Percentiles rank a stretch among this genome's conserved stretches.
phyloP scores from a whole-genome alignment of 2,329 filamentous ascomycete genomes.

The Fusarium tjaetaba region DNA sequence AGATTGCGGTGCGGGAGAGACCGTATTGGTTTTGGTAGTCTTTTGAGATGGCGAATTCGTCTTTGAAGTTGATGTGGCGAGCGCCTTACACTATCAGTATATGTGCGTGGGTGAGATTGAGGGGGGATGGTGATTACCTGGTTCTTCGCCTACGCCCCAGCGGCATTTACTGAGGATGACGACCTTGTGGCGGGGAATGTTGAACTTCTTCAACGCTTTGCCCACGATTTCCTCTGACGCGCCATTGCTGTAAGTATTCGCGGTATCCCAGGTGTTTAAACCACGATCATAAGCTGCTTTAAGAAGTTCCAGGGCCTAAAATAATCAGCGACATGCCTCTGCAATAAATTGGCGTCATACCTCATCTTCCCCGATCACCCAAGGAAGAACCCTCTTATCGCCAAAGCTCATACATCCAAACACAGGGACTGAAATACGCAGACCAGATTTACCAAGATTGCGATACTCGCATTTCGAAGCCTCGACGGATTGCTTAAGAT shows the following conservation, averaged over 20 bases:
- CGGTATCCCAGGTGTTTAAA: conserved; percentile 31
- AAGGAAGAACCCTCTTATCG: conserved; percentile 17
- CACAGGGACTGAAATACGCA: conserved; percentile 14
- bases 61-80: conserved; percentile 10
- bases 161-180: conserved; percentile 30
- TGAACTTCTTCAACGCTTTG: conserved; percentile 24
- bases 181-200: conserved; percentile 30
- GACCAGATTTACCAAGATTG: conserved; percentile 11
- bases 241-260: conserved; percentile 29
- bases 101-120: too few relatives aligned
- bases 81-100: background rate
- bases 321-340: background rate
- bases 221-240: conserved; percentile 26
- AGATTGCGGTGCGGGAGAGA: conserved; percentile 30
- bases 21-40: conserved; percentile 39
- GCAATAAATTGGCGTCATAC: fast-evolving
- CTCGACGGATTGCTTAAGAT: conserved; percentile 22
- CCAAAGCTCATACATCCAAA: conserved; percentile 37
- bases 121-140: background rate
- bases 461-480: conserved; percentile 33
- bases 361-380: conserved; percentile 29
- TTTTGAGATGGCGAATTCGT: conserved; percentile 25
- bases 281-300: conserved; percentile 35
- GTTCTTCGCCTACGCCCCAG: conserved; percentile 31
- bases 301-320: conserved; percentile 16